Evolutionary conservation across 805 yeast species (phyloP).

Genomic region (Metschnikowia amazonensis): DNA sequence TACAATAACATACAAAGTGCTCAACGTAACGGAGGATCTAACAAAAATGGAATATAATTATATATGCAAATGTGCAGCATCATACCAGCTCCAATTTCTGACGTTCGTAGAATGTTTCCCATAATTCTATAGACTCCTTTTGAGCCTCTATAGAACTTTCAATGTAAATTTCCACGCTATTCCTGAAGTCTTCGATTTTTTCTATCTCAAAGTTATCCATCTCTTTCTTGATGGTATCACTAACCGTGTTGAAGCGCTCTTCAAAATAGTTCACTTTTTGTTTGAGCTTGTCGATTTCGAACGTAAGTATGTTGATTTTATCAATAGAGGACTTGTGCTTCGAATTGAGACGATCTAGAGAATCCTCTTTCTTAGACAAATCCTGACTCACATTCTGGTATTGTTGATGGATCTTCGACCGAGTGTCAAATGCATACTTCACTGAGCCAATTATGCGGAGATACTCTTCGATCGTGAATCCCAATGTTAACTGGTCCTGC

Average conservation of each 20-base stretch:
- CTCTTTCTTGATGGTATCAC: slow-evolving; percentile 64
- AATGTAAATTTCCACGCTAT: slow-evolving; percentile 82
- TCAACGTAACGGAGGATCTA: too few species aligned
- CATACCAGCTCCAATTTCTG: slow-evolving; percentile 23
- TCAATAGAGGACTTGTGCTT: slow-evolving; percentile 55
- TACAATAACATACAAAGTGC: too few species aligned
- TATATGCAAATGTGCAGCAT: background rate
- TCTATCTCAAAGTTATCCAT: slow-evolving; percentile 67
- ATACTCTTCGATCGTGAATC: slow-evolving; percentile 86
- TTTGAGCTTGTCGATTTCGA: slow-evolving; percentile 57
- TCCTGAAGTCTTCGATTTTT: slow-evolving; percentile 78
- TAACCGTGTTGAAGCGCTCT: slow-evolving; percentile 58
- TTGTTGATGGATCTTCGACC: slow-evolving; percentile 52
- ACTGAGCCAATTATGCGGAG: slow-evolving; percentile 72
- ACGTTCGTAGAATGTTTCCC: slow-evolving; percentile 80
- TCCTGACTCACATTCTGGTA: slow-evolving; percentile 43
- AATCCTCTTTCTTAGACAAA: slow-evolving; percentile 44
- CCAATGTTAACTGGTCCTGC: slow-evolving; percentile 83
- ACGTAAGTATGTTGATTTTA: slow-evolving; percentile 51
- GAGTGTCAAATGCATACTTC: slow-evolving; percentile 66
- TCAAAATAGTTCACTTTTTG: slow-evolving; percentile 51
- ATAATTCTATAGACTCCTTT: slow-evolving; percentile 83
- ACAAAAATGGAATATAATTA: background rate
- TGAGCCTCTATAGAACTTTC: slow-evolving; percentile 91
- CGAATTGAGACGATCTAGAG: slow-evolving; percentile 40